Evolutionary conservation across 495 filamentous ascomycete species (phyloP).

Genomic region (Xylaria palmicola): DNA sequence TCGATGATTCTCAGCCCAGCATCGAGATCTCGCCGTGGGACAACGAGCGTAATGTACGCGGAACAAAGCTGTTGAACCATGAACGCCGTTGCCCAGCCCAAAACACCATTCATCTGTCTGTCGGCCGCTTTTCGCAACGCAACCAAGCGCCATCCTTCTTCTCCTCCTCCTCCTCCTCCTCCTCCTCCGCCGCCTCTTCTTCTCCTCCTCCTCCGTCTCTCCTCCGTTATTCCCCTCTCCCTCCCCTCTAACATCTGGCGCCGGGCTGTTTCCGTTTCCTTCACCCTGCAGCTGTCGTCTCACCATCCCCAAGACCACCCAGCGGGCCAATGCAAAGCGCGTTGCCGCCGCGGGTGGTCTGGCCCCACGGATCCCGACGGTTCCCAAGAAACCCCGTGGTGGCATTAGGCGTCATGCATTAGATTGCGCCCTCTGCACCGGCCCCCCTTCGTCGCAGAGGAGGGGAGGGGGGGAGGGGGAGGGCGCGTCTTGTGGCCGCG

Average conservation of each 20-base stretch:
- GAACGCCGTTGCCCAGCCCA: too few species aligned
- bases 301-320: slow-evolving; percentile 1
- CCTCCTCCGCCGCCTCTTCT: too few species aligned
- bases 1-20: neutral
- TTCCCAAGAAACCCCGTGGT: neutral
- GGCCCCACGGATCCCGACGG: neutral
- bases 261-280: slow-evolving; percentile 12
- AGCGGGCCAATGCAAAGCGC: slow-evolving; percentile 8
- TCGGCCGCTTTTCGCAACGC: too few species aligned
- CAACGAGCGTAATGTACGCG: too few species aligned
- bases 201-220: too few species aligned
- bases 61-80: too few species aligned
- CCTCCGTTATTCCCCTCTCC: too few species aligned
- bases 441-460: neutral
- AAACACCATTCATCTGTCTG: too few species aligned
- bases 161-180: too few species aligned
- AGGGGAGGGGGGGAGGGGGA: too few species aligned
- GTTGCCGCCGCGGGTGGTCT: slow-evolving; percentile 2
- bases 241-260: slow-evolving; percentile 1
- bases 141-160: too few species aligned
- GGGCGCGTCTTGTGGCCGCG: slow-evolving; percentile 8
- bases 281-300: slow-evolving; percentile 11
- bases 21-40: neutral
- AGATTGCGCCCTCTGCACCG: slow-evolving; percentile 2
- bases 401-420: slow-evolving; percentile 9